These are phyloP conservation scores for Aspergillus fumigatus DNA, from an alignment of 2,329 filamentous ascomycete genomes.

Conservation along the genomic window DNA sequence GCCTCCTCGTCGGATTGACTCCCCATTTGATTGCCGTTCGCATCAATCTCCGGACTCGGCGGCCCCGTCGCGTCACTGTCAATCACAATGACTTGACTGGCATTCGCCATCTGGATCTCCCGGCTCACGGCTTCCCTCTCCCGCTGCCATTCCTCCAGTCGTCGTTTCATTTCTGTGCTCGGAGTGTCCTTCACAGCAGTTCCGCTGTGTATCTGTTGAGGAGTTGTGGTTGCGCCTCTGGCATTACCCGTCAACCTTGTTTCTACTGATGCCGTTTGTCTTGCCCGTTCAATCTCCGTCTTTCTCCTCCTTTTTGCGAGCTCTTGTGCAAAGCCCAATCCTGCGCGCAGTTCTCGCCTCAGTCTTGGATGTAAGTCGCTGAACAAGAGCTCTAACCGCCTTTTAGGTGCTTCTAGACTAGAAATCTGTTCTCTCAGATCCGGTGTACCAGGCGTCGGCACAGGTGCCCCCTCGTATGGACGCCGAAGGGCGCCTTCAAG, in stretches of 20 bases:
- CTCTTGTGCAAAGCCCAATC: slow-evolving; percentile 40
- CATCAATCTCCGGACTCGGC: slow-evolving; percentile 3
- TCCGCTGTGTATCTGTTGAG: slow-evolving; percentile 3
- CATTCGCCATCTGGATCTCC: slow-evolving; percentile 40
- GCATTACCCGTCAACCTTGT: slow-evolving; percentile 1
- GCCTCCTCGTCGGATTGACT: slow-evolving; percentile 2
- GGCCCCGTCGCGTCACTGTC: slow-evolving; percentile 33
- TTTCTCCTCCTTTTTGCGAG: slow-evolving; percentile 34
- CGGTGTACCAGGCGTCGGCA: slow-evolving; percentile 2
- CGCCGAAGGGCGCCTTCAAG: slow-evolving; percentile 32
- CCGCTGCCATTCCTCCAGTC: slow-evolving; percentile 41
- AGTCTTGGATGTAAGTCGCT: slow-evolving; percentile 34
- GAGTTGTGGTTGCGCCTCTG: not conserved
- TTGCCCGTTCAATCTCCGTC: slow-evolving; percentile 7
- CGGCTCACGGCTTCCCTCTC: slow-evolving; percentile 43
- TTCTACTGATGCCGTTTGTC: slow-evolving; percentile 1
- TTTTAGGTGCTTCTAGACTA: slow-evolving; percentile 20
- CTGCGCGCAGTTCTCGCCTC: slow-evolving; percentile 38
- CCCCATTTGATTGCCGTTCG: slow-evolving; percentile 1
- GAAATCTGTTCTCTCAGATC: slow-evolving; percentile 9
- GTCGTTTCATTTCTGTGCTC: slow-evolving; percentile 23
- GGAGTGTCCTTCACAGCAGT: slow-evolving; percentile 7
- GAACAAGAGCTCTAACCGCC: slow-evolving; percentile 33
- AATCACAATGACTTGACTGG: slow-evolving; percentile 43
- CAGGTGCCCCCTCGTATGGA: slow-evolving; percentile 5